These are phyloP conservation scores for Didymella segeticola DNA, from an alignment of 2,329 filamentous ascomycete species.

Conservation along the genomic window DNA sequence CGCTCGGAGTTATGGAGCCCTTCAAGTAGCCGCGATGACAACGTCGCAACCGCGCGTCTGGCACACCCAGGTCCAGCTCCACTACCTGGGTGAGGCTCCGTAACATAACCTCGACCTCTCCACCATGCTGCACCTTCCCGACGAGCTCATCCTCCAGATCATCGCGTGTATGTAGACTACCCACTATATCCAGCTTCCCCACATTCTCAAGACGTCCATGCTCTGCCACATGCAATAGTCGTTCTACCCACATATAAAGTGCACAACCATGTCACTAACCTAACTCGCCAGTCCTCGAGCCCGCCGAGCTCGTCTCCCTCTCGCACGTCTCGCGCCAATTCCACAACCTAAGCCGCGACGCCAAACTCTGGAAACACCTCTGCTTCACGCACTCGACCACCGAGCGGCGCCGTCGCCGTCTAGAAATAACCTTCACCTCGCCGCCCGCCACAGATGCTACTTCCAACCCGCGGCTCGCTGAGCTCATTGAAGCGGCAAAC, in stretches of 20 bases:
- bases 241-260: no score
- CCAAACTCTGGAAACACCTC: slow-evolving; percentile 75
- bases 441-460: slow-evolving; percentile 23
- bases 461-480: slow-evolving; percentile 54
- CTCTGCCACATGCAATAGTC: no score
- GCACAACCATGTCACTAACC: slow-evolving; percentile 9
- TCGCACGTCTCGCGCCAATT: slow-evolving; percentile 74
- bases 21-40: not conserved
- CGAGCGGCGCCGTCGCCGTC: slow-evolving; percentile 63
- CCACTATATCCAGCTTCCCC: not conserved
- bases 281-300: slow-evolving; percentile 62
- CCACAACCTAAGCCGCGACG: slow-evolving; percentile 65
- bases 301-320: slow-evolving; percentile 68
- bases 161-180: slow-evolving; percentile 45
- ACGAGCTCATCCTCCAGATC: slow-evolving; percentile 53
- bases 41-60: not conserved
- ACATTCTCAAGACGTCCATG: not conserved
- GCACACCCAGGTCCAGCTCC: no score
- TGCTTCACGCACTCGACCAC: slow-evolving; percentile 55
- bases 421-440: slow-evolving; percentile 26
- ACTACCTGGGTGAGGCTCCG: not conserved
- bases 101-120: no score
- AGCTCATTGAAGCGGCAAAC: slow-evolving; percentile 52
- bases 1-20: slow-evolving; percentile 6
- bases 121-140: slow-evolving; percentile 35